Conservation (phyloP, 2,329 filamentous ascomycete species). For the Alternaria sp. region DNA sequence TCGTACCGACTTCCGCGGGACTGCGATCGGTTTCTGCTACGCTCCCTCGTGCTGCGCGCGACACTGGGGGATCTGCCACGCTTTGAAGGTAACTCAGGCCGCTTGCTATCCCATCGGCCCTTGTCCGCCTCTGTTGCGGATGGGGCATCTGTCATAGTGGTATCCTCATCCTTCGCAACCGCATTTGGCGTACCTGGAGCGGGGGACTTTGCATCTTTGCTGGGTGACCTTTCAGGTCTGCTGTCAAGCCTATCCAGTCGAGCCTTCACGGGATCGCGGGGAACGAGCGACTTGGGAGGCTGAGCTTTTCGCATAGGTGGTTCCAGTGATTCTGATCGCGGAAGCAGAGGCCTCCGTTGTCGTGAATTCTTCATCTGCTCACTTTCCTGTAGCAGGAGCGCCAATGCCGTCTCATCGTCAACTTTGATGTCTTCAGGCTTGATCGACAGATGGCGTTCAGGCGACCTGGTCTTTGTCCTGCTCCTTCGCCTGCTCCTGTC, state of each 20-base stretch:
- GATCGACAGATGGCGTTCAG: constrained; percentile 29
- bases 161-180: constrained; percentile 28
- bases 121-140: constrained; percentile 20
- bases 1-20: constrained; percentile 44
- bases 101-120: constrained; percentile 33
- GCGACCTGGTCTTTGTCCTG: constrained; percentile 30
- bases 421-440: constrained; percentile 47
- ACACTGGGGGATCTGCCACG: constrained; percentile 39
- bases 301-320: constrained; percentile 47
- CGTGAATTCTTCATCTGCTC: constrained; percentile 47
- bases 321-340: constrained; percentile 48
- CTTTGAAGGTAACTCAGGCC: constrained; percentile 32
- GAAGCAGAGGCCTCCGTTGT: constrained; percentile 44
- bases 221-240: constrained; percentile 33
- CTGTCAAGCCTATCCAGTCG: constrained; percentile 40
- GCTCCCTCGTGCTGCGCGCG: constrained; percentile 34
- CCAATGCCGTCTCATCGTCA: constrained; percentile 46
- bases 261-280: constrained; percentile 39
- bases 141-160: constrained; percentile 35
- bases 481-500: constrained; percentile 32
- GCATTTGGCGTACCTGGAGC: constrained; percentile 21
- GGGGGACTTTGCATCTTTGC: constrained; percentile 24
- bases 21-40: constrained; percentile 37
- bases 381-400: constrained; percentile 45
- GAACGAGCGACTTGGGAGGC: constrained; percentile 44